A percentile compares a stretch with the other conserved stretches of the same genome.
These are phyloP conservation scores for Candida sphagnicola DNA, from an alignment of 805 yeast genomes.

Conservation along the genomic window DNA sequence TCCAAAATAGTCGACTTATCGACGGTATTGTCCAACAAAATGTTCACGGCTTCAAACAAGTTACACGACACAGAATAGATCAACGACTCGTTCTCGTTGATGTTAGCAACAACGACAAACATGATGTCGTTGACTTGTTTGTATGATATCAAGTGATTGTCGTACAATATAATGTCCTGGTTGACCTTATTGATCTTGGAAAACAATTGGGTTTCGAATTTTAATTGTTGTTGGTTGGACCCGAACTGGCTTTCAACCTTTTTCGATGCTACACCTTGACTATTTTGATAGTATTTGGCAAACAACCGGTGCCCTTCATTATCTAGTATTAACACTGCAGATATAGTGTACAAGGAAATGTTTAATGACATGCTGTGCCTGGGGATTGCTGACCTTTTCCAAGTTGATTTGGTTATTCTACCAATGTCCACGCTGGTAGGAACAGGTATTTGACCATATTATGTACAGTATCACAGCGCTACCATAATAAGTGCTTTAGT, in stretches of 20 bases:
- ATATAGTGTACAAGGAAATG: slow-evolving; percentile 73
- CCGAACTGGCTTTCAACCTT: slow-evolving; percentile 30
- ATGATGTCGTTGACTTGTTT: slow-evolving; percentile 77
- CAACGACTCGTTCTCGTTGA: slow-evolving; percentile 83
- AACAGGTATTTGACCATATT: not conserved
- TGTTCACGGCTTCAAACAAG: slow-evolving; percentile 75
- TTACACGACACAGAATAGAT: slow-evolving; percentile 73
- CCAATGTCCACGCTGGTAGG: slow-evolving; percentile 3
- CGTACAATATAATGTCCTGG: slow-evolving; percentile 76
- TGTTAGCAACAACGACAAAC: slow-evolving; percentile 65
- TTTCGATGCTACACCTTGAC: not conserved
- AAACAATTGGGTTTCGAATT: slow-evolving; percentile 72
- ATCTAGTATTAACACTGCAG: slow-evolving; percentile 79
- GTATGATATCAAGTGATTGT: slow-evolving; percentile 77
- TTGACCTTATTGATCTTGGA: slow-evolving; percentile 75
- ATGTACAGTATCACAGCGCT: not conserved
- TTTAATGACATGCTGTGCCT: slow-evolving; percentile 35
- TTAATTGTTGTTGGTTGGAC: slow-evolving; percentile 58
- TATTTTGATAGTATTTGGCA: slow-evolving; percentile 70
- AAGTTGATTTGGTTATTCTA: not conserved
- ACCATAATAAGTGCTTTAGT: too few species aligned
- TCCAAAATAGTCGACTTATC: slow-evolving; percentile 79
- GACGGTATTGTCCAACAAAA: slow-evolving; percentile 62
- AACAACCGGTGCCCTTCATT: slow-evolving; percentile 73
- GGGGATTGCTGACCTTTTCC: not conserved